A percentile compares a stretch with the other conserved stretches of the same genome.
phyloP scores from a whole-genome alignment of 495 filamentous ascomycete genomes.

The Daldinia loculata region DNA sequence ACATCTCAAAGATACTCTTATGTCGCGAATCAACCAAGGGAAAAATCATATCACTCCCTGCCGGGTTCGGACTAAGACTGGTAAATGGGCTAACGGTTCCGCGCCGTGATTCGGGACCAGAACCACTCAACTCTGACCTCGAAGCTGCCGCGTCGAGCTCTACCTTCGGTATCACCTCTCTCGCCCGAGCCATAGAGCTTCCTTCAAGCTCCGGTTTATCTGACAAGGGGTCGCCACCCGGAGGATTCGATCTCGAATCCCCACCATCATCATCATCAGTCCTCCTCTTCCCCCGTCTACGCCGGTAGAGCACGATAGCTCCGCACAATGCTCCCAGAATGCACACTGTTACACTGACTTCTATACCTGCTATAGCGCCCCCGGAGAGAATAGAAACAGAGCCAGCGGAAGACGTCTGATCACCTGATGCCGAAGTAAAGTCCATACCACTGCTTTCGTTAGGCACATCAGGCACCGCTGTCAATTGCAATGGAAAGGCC shows the following conservation, averaged over 20 bases:
- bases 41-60: background rate
- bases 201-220: conserved; percentile 15
- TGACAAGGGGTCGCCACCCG: background rate
- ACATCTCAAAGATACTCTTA: background rate
- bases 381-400: background rate
- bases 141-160: conserved; percentile 19
- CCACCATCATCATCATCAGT: background rate
- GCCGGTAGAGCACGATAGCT: background rate
- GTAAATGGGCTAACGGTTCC: background rate
- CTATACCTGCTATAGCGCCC: background rate
- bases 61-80: background rate
- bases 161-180: conserved; percentile 1
- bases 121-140: background rate
- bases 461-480: background rate
- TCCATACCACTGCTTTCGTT: background rate
- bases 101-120: background rate
- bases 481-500: conserved; percentile 13
- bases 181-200: background rate
- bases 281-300: background rate
- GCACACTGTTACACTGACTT: background rate
- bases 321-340: background rate
- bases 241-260: background rate
- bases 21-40: background rate
- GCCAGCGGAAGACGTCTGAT: background rate
- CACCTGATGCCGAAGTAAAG: background rate